These are phyloP conservation scores for Iris macrosiphon DNA, from an alignment of 106 monocot genomes.

Conservation along the genomic window DNA sequence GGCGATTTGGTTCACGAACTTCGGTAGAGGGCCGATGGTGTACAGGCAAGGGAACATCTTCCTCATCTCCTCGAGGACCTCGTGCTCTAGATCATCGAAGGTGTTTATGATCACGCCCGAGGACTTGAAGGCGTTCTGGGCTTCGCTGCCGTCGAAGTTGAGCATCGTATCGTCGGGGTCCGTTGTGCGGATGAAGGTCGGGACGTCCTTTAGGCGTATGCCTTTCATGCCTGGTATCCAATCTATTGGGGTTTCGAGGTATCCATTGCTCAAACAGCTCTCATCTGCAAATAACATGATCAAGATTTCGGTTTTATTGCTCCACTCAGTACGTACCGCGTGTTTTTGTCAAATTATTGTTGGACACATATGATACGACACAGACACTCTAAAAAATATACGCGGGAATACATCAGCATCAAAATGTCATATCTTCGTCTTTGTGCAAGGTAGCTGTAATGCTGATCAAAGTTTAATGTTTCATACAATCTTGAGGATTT, in stretches of 20 bases:
- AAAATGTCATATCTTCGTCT: too few relatives aligned
- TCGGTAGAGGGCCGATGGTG: slow-evolving; percentile 44
- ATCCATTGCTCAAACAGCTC: slow-evolving; percentile 43
- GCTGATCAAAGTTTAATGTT: too few relatives aligned
- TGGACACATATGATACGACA: too few relatives aligned
- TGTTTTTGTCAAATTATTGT: too few relatives aligned
- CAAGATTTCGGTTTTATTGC: too few relatives aligned
- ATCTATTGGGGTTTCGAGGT: slow-evolving; percentile 50
- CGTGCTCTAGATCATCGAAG: slow-evolving; percentile 41
- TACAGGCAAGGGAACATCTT: slow-evolving; percentile 42
- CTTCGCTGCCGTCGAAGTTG: slow-evolving; percentile 34
- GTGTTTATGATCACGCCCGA: slow-evolving; percentile 64
- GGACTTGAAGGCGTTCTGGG: slow-evolving; percentile 32
- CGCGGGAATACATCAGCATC: too few relatives aligned
- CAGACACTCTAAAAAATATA: too few relatives aligned
- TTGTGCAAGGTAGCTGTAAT: too few relatives aligned
- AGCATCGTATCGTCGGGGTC: slow-evolving; percentile 37
- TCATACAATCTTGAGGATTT: too few relatives aligned
- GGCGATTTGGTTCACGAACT: slow-evolving; percentile 8
- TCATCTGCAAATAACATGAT: slow-evolving; percentile 56
- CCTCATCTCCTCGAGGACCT: slow-evolving; percentile 32
- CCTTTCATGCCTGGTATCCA: slow-evolving; percentile 56
- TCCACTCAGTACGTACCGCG: too few relatives aligned
- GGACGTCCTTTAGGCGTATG: slow-evolving; percentile 49
- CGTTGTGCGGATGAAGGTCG: slow-evolving; percentile 59